phyloP scores from a whole-genome alignment of 1,284 basidiomycete genomes.

The Somion occarium region DNA sequence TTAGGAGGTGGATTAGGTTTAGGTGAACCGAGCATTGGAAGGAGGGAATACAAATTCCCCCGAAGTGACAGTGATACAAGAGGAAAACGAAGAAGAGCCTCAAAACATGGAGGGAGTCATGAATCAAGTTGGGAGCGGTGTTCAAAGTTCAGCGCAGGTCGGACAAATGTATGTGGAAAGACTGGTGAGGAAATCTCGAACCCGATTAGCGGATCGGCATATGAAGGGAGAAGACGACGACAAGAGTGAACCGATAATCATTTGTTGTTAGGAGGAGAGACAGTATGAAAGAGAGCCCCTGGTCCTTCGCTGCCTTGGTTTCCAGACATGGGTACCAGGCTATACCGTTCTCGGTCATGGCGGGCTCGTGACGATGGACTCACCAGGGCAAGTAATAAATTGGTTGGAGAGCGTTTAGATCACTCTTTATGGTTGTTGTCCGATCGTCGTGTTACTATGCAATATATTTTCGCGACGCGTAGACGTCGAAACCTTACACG shows the following conservation, averaged over 20 bases:
- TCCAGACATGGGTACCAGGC: conserved; percentile 1
- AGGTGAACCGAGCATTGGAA: conserved; percentile 20
- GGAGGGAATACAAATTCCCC: conserved; percentile 9
- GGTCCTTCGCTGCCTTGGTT: conserved; percentile 9
- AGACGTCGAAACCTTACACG: background rate
- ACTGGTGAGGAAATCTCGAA: conserved; percentile 1
- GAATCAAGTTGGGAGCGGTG: conserved; percentile 1
- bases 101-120: conserved; percentile 1
- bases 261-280: conserved; percentile 8
- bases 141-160: conserved; percentile 2
- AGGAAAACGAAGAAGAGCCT: conserved; percentile 10
- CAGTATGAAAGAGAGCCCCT: conserved; percentile 7
- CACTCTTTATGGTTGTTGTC: background rate
- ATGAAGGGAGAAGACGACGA: conserved; percentile 2
- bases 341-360: conserved; percentile 9
- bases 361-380: conserved; percentile 6
- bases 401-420: conserved; percentile 1
- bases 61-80: conserved; percentile 10
- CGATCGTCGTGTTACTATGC: background rate
- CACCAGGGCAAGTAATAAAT: background rate
- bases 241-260: conserved; percentile 10
- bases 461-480: background rate
- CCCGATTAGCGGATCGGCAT: conserved; percentile 8
- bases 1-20: conserved; percentile 26
- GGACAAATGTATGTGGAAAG: background rate